Conservation (phyloP, 305 asterid species). For the Nicotiana rustica region DNA sequence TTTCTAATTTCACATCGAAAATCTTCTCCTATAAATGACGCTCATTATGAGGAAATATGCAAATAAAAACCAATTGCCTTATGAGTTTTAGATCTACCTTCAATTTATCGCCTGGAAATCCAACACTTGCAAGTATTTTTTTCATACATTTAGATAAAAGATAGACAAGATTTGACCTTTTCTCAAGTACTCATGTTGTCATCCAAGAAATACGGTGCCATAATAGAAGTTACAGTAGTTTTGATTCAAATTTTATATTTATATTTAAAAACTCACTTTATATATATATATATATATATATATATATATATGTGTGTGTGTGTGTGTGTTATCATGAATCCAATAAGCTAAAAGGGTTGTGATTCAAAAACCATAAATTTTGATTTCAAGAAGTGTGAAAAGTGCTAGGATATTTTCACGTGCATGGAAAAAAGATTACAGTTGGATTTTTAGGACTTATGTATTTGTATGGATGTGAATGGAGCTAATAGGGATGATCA, state of each 20-base stretch:
- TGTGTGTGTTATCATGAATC: too few species aligned
- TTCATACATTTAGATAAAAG: not conserved
- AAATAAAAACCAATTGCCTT: not conserved
- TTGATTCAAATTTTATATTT: too few species aligned
- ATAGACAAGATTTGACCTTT: conserved; percentile 2
- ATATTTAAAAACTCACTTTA: too few species aligned
- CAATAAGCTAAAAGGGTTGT: too few species aligned
- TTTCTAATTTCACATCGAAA: not conserved
- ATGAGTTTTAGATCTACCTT: not conserved
- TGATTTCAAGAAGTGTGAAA: too few species aligned
- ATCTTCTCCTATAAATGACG: not conserved
- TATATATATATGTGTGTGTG: too few species aligned
- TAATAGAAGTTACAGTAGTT: too few species aligned
- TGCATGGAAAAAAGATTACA: not conserved
- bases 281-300: too few species aligned
- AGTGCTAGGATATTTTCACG: not conserved
- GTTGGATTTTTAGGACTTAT: conserved; percentile 35
- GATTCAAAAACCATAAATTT: too few species aligned
- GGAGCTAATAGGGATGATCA: conserved; percentile 26
- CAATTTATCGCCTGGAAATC: not conserved
- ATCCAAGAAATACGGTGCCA: not conserved
- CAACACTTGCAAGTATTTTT: not conserved
- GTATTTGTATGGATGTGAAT: conserved; percentile 41
- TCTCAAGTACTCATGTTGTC: not conserved
- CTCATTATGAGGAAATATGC: not conserved